phyloP scores from a whole-genome alignment of 2,329 filamentous ascomycete species.

The Microascus cirrosus region DNA sequence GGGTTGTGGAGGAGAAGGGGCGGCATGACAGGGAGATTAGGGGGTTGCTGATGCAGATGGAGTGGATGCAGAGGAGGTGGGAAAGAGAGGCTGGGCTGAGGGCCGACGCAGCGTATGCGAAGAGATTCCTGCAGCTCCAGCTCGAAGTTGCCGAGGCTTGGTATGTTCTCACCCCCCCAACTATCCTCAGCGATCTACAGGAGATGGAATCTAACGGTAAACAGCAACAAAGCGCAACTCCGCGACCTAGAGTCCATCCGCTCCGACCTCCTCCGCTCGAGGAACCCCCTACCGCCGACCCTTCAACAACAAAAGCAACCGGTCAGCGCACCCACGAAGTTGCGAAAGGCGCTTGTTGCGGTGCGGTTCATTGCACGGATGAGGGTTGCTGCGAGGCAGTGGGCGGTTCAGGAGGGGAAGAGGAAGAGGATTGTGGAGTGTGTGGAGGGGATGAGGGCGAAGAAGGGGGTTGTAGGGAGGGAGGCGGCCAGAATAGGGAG shows the following conservation, averaged over 20 bases:
- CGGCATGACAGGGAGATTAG: constrained; percentile 65
- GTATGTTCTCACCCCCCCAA: constrained; percentile 43
- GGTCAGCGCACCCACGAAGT: constrained; percentile 15
- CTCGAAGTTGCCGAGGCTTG: constrained; percentile 80
- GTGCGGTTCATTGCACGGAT: constrained; percentile 42
- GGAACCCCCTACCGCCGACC: constrained; percentile 11
- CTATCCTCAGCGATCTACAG: not conserved
- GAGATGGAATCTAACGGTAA: not conserved
- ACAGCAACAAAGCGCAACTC: constrained; percentile 85
- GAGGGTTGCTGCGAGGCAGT: constrained; percentile 33
- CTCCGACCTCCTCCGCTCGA: constrained; percentile 26
- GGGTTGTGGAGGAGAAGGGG: constrained; percentile 31
- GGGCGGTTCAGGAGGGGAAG: constrained; percentile 39
- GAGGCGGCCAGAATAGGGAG: constrained; percentile 11
- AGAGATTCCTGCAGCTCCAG: constrained; percentile 69
- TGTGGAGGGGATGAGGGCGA: constrained; percentile 32
- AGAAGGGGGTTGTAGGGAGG: constrained; percentile 26
- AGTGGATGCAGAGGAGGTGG: constrained; percentile 77
- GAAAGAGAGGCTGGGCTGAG: constrained; percentile 72
- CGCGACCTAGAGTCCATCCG: constrained; percentile 74
- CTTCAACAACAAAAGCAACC: constrained; percentile 2
- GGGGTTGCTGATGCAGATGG: constrained; percentile 79
- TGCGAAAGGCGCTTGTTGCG: constrained; percentile 33
- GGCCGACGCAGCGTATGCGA: constrained; percentile 72
- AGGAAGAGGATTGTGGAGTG: constrained; percentile 36